These are phyloP conservation scores for Aureobasidium sp. DNA, from an alignment of 2,329 filamentous ascomycete genomes.

Conservation along the genomic window DNA sequence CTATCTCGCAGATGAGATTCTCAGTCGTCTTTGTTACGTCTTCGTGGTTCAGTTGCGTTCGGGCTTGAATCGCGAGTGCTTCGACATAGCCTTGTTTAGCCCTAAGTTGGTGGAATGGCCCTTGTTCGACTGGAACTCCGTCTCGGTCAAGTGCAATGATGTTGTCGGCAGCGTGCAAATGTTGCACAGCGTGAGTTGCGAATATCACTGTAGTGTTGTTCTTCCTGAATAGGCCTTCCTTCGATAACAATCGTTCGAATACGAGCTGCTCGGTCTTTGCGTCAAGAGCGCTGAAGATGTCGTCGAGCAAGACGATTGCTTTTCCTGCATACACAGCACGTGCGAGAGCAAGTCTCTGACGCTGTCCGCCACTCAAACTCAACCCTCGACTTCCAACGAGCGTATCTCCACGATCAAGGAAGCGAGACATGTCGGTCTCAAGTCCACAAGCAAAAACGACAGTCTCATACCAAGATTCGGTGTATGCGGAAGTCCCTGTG, in stretches of 20 bases:
- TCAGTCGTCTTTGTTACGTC: background rate
- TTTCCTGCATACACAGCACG: too few relatives aligned
- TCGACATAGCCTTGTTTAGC: background rate
- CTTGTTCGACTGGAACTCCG: background rate
- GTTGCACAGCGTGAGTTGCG: slow-evolving; percentile 27
- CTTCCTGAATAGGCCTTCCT: slow-evolving; percentile 32
- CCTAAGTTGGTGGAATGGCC: background rate
- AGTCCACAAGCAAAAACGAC: slow-evolving; percentile 67
- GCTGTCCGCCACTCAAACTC: slow-evolving; percentile 74
- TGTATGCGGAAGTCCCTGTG: slow-evolving; percentile 59
- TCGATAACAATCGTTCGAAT: slow-evolving; percentile 34
- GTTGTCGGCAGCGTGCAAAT: slow-evolving; percentile 31
- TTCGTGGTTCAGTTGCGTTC: background rate
- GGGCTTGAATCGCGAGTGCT: background rate
- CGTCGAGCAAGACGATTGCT: too few relatives aligned
- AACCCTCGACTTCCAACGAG: slow-evolving; percentile 72
- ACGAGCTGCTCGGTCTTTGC: slow-evolving; percentile 24
- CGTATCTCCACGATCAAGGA: slow-evolving; percentile 67
- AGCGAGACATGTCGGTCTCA: slow-evolving; percentile 67
- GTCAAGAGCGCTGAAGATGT: too few relatives aligned
- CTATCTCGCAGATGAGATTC: background rate
- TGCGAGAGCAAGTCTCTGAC: slow-evolving; percentile 54
- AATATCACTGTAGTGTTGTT: slow-evolving; percentile 32
- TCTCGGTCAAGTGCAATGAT: slow-evolving; percentile 24
- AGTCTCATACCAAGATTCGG: slow-evolving; percentile 59